Evolutionary conservation across 352 stramenopile species (phyloP).

Genomic region (Pythium phragmiticola): DNA sequence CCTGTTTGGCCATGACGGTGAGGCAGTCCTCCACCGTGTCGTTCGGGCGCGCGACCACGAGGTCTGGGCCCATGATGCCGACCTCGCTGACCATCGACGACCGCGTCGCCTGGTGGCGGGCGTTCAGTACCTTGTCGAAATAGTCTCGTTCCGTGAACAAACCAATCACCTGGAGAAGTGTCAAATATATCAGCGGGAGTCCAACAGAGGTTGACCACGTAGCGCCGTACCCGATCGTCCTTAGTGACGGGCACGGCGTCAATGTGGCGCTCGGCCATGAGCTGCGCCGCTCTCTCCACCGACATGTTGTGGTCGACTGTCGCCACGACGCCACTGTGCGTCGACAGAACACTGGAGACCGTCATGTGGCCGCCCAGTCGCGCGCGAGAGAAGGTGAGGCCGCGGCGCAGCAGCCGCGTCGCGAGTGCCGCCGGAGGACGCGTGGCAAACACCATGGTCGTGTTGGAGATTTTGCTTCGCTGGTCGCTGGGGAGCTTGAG

Average conservation of each 20-base stretch:
- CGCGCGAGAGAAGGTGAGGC: slow-evolving; percentile 4
- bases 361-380: slow-evolving; percentile 10
- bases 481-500: not conserved
- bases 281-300: slow-evolving; percentile 31
- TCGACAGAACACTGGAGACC: slow-evolving; percentile 19
- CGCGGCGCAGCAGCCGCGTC: slow-evolving; percentile 7
- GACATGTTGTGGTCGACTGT: slow-evolving; percentile 39
- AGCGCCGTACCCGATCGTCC: slow-evolving; percentile 28
- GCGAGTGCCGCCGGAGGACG: not conserved
- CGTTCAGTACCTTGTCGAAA: slow-evolving; percentile 44
- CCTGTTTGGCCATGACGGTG: slow-evolving; percentile 40
- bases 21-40: slow-evolving; percentile 42
- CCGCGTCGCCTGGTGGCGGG: slow-evolving; percentile 26
- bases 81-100: slow-evolving; percentile 38
- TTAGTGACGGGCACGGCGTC: slow-evolving; percentile 38
- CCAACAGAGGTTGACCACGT: not conserved
- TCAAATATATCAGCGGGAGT: not conserved
- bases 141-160: slow-evolving; percentile 49
- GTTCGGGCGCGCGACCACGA: slow-evolving; percentile 38
- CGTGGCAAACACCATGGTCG: slow-evolving; percentile 1
- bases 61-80: slow-evolving; percentile 34
- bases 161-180: slow-evolving; percentile 31
- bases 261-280: slow-evolving; percentile 40
- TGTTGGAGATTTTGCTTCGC: not conserved
- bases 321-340: slow-evolving; percentile 3